A percentile compares a stretch with the other conserved stretches of the same genome.
Conservation (phyloP, 352 stramenopile genomes). For the Globisporangium emineosum region DNA sequence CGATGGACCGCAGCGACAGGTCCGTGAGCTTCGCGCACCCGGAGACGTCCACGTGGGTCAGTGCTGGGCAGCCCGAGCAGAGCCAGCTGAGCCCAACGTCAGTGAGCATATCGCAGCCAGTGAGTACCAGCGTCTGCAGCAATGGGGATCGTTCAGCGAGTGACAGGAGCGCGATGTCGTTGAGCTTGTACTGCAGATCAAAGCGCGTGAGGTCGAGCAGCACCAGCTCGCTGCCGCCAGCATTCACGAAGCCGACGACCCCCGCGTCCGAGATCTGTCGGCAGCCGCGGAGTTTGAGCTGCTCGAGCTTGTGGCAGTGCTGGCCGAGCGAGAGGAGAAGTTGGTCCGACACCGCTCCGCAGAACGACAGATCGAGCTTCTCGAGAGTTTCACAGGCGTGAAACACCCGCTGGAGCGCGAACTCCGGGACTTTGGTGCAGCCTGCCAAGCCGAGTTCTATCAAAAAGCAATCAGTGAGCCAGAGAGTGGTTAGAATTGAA, state of each 20-base stretch:
- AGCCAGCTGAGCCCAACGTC: slow-evolving; percentile 93
- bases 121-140: slow-evolving; percentile 53
- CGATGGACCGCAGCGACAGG: slow-evolving; percentile 75
- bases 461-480: neutral
- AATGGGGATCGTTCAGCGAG: slow-evolving; percentile 58
- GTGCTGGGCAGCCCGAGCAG: slow-evolving; percentile 65
- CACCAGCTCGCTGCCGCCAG: slow-evolving; percentile 51
- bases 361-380: slow-evolving; percentile 79
- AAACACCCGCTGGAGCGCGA: slow-evolving; percentile 81
- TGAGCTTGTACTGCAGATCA: slow-evolving; percentile 90
- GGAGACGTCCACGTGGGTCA: slow-evolving; percentile 82
- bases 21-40: slow-evolving; percentile 90
- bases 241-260: slow-evolving; percentile 73
- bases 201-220: slow-evolving; percentile 82
- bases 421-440: slow-evolving; percentile 72
- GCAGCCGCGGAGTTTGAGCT: slow-evolving; percentile 78
- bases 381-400: slow-evolving; percentile 64
- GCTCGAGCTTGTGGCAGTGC: slow-evolving; percentile 51
- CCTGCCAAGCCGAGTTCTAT: slow-evolving; percentile 65
- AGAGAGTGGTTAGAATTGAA: slow-evolving; percentile 6
- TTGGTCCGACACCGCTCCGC: slow-evolving; percentile 70
- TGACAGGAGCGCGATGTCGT: slow-evolving; percentile 87
- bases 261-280: slow-evolving; percentile 86
- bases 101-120: slow-evolving; percentile 89
- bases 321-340: slow-evolving; percentile 71